Conservation (phyloP, 2,329 filamentous ascomycete genomes). For the Pseudogymnoascus destructans region DNA sequence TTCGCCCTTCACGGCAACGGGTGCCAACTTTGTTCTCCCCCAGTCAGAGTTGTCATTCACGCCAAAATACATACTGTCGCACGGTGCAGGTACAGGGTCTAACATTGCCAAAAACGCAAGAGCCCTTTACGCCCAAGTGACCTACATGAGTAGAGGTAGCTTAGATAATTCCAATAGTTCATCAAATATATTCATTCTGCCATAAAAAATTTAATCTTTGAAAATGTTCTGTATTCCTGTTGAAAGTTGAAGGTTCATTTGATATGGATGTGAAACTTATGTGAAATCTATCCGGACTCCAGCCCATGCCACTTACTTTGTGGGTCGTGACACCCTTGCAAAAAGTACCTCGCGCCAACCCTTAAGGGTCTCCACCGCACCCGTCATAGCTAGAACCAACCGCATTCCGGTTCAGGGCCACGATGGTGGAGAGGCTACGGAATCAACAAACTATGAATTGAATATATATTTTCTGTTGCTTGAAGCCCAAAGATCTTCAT, state of each 20-base stretch:
- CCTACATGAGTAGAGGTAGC: background rate
- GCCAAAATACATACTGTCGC: background rate
- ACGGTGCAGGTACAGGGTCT: background rate
- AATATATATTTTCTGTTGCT: background rate
- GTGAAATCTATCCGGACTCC: background rate
- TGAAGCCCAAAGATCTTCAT: background rate
- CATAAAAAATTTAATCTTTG: background rate
- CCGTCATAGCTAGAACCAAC: slow-evolving; percentile 6
- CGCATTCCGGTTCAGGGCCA: background rate
- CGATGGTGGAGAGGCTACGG: background rate
- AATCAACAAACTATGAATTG: background rate
- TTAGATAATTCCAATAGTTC: background rate
- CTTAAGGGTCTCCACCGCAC: background rate
- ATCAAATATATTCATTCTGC: background rate
- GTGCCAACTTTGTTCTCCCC: background rate
- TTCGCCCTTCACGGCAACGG: background rate
- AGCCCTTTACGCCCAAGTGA: background rate
- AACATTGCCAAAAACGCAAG: background rate
- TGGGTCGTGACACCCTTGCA: background rate
- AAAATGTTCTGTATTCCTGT: background rate
- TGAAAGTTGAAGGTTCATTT: background rate
- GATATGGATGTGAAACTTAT: background rate
- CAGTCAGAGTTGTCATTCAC: background rate
- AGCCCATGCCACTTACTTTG: background rate
- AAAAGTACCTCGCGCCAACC: slow-evolving; percentile 1